Base-by-base conservation (phyloP, 1,284 basidiomycete genomes). In the Sanghuangporus baumii region DNA sequence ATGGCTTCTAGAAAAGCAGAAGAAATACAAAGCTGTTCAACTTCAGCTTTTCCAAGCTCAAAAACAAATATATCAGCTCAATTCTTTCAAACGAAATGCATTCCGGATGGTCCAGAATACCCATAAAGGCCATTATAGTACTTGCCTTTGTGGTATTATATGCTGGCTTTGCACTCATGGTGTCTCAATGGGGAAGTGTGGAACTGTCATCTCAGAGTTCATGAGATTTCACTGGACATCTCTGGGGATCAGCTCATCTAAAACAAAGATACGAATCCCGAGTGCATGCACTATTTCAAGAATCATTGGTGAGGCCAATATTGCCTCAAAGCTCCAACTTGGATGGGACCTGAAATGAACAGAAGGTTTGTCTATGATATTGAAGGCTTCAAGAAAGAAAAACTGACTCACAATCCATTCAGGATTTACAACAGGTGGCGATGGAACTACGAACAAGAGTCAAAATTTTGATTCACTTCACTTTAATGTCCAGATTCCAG, bases 401-500 rank as follows among this genome's bases (percentile, higher is more conserved):
- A 56, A n/a, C n/a, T n/a, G n/a, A n/a, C 38, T 55, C 20, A 18
- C 16, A 11, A 36, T 41, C 18, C 4, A 23, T 31, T 23, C n/a
- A 67, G 65, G n/a, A 46, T 46, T 65, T 47, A 63, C 63, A 20
- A 34, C 62, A 18, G 61, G 63, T 34, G 38, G 57, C 1, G 66
- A 67, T 51, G 62, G 62, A 12, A 66, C 66, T n/a, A 55, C 63
- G 16, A 51, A 67, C 40, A 50, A 52, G 37, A 60, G 48, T 51
- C 46, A 60, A 37, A 50, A 60, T 20, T 52, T 51, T 31, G 60
- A 67, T n/a, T 50, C 65, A 12, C 26, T 43, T n/a, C 50, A 52
- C 26, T 12, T 55, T 43, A 52, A 64, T 52, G 34, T 59, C 37
- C 48, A 23, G 7, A 41, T 26, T 26, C 36, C 50, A 26, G 20